phyloP scores from a whole-genome alignment of 257 asterid genomes.

The Capsicum chinense region DNA sequence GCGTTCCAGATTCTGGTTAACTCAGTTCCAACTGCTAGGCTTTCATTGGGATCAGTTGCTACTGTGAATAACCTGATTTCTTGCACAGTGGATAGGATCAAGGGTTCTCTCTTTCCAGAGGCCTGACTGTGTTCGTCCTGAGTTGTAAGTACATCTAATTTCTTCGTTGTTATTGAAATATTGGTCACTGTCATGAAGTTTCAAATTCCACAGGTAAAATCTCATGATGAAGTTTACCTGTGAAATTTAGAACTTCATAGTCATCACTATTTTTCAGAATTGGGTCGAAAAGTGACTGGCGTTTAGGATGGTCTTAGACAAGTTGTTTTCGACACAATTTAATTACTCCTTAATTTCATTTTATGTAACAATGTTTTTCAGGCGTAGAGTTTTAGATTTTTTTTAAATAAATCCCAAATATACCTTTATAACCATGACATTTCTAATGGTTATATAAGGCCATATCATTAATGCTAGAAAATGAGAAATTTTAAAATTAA shows the following conservation, averaged over 20 bases:
- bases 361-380: background rate
- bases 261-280: background rate
- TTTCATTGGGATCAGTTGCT: slow-evolving; percentile 43
- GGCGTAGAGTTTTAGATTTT: background rate
- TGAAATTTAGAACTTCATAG: background rate
- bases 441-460: background rate
- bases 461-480: no score
- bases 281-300: background rate
- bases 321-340: background rate
- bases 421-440: background rate
- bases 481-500: no score
- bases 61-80: slow-evolving; percentile 39
- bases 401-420: background rate
- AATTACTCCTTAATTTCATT: background rate
- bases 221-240: background rate
- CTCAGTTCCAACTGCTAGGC: slow-evolving; percentile 39
- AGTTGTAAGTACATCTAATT: background rate
- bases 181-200: background rate
- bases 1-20: slow-evolving; percentile 60
- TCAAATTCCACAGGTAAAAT: no score
- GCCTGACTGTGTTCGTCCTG: background rate
- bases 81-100: slow-evolving; percentile 49
- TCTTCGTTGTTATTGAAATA: background rate
- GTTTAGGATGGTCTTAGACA: background rate
- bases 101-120: slow-evolving; percentile 30